Evolutionary conservation across 495 filamentous ascomycete species (phyloP), one percentile per base, ranked within the genome.

Genomic region (Aspergillus saccharolyticus): DNA sequence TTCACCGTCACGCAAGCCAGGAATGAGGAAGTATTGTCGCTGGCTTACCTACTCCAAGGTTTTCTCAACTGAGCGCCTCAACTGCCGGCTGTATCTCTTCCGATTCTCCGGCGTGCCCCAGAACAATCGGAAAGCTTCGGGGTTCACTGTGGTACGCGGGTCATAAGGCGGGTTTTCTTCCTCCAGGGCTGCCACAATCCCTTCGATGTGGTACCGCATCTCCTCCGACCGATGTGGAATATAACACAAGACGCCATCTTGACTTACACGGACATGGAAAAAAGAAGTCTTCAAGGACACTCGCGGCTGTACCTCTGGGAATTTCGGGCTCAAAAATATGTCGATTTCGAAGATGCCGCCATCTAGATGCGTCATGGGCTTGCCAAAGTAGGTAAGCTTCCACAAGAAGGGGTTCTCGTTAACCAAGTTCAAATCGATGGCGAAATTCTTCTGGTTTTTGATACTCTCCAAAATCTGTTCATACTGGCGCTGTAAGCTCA

Each of bases 311-410:
- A 94, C 90, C n/a, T 88, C 84, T 0, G 94, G 94, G 64, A 96
- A 96, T 12, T 85, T 80, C n/a, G 91, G 85, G 62, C 91, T 96
- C 69, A 97, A 85, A 62, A 76, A 79, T 25, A 97, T 78, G 61
- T 79, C 86, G 64, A 97, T 86, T 53, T 80, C 81, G 74, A 97
- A 92, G 53, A 97, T 79, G 6, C 94, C 94, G 6, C 94, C 94
- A 57, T 97, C 95, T 4, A 96, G 80, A 60, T 91, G 89, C 0
- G 93, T 96, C 88, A 94, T 95, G 1, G 93, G 89, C 50, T 88
- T 83, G 39, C 94, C 94, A 65, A 96, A 94, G 69, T 96, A 91
- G 0, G 88, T 92, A 47, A 89, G 58, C 39, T 68, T 63, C 84
- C 80, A 85, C 1, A 81, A 56, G 64, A 87, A 78, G 6, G 72